phyloP scores from a whole-genome alignment of 352 stramenopile species.

The Thalassiosira mediterranea region DNA sequence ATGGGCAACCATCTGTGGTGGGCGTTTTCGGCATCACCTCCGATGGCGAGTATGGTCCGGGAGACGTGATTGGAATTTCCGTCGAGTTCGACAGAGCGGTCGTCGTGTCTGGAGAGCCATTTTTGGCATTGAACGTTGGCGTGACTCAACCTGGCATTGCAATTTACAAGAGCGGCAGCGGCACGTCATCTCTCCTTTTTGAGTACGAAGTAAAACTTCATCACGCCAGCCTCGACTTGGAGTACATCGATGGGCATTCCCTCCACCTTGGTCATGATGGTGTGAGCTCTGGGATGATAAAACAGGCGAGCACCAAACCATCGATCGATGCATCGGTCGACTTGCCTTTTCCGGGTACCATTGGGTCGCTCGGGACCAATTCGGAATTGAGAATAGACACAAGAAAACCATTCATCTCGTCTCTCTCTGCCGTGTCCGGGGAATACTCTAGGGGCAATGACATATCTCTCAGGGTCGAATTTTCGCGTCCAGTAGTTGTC shows the following conservation, averaged over 20 bases:
- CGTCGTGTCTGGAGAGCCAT: slow-evolving; percentile 57
- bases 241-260: slow-evolving; percentile 63
- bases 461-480: slow-evolving; percentile 53
- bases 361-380: slow-evolving; percentile 43
- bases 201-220: slow-evolving; percentile 54
- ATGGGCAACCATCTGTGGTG: slow-evolving; percentile 32
- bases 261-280: slow-evolving; percentile 49
- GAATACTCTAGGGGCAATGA: slow-evolving; percentile 44
- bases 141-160: slow-evolving; percentile 30
- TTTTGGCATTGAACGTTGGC: slow-evolving; percentile 58
- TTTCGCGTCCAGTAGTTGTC: slow-evolving; percentile 54
- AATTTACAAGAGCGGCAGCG: slow-evolving; percentile 49
- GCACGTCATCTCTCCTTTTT: slow-evolving; percentile 51
- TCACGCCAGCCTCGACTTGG: slow-evolving; percentile 48
- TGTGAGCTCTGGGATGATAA: slow-evolving; percentile 48
- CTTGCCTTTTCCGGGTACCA: slow-evolving; percentile 31
- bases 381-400: slow-evolving; percentile 54
- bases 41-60: slow-evolving; percentile 48
- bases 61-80: slow-evolving; percentile 60
- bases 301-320: slow-evolving; percentile 55
- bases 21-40: slow-evolving; percentile 32
- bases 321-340: slow-evolving; percentile 53
- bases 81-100: slow-evolving; percentile 60
- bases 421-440: slow-evolving; percentile 33
- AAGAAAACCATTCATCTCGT: slow-evolving; percentile 49